These are phyloP conservation scores for Saprolegnia parasitica DNA, from an alignment of 352 stramenopile genomes.

Conservation along the genomic window DNA sequence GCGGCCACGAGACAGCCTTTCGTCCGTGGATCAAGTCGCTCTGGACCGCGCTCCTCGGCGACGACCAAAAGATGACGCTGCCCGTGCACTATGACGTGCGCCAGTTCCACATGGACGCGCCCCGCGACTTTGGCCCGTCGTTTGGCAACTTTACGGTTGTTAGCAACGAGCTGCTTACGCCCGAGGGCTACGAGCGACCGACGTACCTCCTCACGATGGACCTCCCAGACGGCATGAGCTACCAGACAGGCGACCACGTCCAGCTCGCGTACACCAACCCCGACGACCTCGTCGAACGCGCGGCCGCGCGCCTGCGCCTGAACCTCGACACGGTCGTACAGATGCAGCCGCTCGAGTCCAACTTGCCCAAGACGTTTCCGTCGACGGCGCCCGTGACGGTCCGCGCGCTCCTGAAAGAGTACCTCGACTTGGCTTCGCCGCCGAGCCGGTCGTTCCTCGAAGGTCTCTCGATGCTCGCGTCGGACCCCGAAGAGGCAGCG, in stretches of 20 bases:
- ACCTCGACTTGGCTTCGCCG: slow-evolving; percentile 23
- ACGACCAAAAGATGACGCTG: slow-evolving; percentile 26
- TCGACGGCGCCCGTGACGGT: slow-evolving; percentile 10
- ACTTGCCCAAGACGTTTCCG: slow-evolving; percentile 13
- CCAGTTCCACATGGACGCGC: neutral
- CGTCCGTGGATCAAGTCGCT: slow-evolving; percentile 25
- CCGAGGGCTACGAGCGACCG: slow-evolving; percentile 24
- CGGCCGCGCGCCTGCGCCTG: slow-evolving; percentile 1
- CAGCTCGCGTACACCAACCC: slow-evolving; percentile 20
- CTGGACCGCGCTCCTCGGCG: slow-evolving; percentile 21
- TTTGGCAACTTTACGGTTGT: slow-evolving; percentile 19
- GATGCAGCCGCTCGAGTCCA: neutral
- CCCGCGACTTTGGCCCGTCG: neutral
- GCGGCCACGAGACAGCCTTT: slow-evolving; percentile 26
- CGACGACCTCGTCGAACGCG: slow-evolving; percentile 4
- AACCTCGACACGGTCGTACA: slow-evolving; percentile 18
- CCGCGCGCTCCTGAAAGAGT: slow-evolving; percentile 12
- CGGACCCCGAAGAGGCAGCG: slow-evolving; percentile 19
- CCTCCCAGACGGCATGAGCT: slow-evolving; percentile 2
- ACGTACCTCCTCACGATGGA: slow-evolving; percentile 27
- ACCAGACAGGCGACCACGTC: slow-evolving; percentile 24
- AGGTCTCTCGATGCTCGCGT: slow-evolving; percentile 17
- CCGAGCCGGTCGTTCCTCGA: slow-evolving; percentile 25
- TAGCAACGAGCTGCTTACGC: slow-evolving; percentile 18
- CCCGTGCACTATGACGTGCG: slow-evolving; percentile 21